Percentiles rank a stretch among this genome's conserved stretches.
These are phyloP conservation scores for Pythium aristosporum DNA, from an alignment of 352 stramenopile genomes.

Conservation along the genomic window DNA sequence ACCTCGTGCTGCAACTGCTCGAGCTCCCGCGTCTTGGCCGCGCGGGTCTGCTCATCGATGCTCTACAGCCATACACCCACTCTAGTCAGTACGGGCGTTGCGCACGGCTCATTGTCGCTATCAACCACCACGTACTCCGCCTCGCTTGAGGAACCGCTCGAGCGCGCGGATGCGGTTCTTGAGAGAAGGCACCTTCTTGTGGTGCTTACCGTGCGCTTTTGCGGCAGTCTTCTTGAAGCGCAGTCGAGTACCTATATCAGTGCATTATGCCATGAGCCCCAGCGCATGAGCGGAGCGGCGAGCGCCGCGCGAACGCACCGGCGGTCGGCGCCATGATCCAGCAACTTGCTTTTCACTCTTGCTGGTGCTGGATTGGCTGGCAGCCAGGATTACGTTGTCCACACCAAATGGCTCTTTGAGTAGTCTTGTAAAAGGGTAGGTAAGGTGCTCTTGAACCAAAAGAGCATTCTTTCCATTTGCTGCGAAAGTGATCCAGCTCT, in stretches of 20 bases:
- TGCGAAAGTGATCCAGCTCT: constrained; percentile 22
- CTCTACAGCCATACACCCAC: constrained; percentile 14
- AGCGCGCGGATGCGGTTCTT: constrained; percentile 84
- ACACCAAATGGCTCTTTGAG: constrained; percentile 17
- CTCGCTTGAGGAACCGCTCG: constrained; percentile 76
- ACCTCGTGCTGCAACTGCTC: constrained; percentile 34
- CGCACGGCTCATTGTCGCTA: background rate
- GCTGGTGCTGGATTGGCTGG: constrained; percentile 28
- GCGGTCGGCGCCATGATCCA: constrained; percentile 49
- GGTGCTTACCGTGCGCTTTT: constrained; percentile 45
- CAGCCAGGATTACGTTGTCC: constrained; percentile 16
- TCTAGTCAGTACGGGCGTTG: background rate
- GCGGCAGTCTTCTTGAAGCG: constrained; percentile 60
- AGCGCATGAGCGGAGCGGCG: background rate
- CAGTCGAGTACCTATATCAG: constrained; percentile 55
- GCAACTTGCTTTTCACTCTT: constrained; percentile 31
- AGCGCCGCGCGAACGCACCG: constrained; percentile 26
- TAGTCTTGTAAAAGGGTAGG: constrained; percentile 1
- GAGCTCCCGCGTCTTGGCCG: constrained; percentile 44
- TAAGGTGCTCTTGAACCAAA: constrained; percentile 10
- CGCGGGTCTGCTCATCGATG: constrained; percentile 24
- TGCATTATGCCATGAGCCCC: constrained; percentile 1
- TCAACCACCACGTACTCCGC: constrained; percentile 24
- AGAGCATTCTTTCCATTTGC: constrained; percentile 29
- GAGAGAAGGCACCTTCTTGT: constrained; percentile 77